These are phyloP conservation scores for Dryadomyces quercus-mongolicae DNA, from an alignment of 2,329 filamentous ascomycete genomes.

Conservation along the genomic window DNA sequence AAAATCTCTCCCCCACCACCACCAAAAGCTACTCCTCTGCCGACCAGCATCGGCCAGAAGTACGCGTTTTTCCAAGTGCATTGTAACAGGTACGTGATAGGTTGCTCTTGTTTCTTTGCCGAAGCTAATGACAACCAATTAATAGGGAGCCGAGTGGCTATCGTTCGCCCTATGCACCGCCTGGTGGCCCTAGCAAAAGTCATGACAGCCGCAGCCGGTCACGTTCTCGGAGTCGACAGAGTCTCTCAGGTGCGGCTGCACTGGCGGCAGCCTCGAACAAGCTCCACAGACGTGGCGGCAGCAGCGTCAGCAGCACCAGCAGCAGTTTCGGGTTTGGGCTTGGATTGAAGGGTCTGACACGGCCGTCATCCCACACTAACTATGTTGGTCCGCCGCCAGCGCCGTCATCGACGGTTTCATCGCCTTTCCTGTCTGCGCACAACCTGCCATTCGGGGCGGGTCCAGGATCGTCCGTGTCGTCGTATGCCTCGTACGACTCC, in stretches of 20 bases:
- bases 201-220: not conserved
- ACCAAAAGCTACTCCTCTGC: not conserved
- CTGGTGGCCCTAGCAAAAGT: slow-evolving; percentile 42
- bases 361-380: slow-evolving; percentile 14
- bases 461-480: slow-evolving; percentile 13
- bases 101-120: slow-evolving; percentile 20
- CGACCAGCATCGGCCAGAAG: slow-evolving; percentile 25
- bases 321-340: slow-evolving; percentile 14
- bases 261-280: slow-evolving; percentile 8
- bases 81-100: slow-evolving; percentile 32
- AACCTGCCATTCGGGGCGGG: slow-evolving; percentile 7
- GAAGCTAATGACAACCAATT: not conserved
- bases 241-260: slow-evolving; percentile 5
- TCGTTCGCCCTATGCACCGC: slow-evolving; percentile 44
- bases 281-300: slow-evolving; percentile 11
- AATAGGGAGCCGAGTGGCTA: slow-evolving; percentile 41
- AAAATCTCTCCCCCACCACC: not conserved
- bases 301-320: slow-evolving; percentile 11
- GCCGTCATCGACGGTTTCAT: slow-evolving; percentile 12
- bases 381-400: slow-evolving; percentile 12
- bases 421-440: slow-evolving; percentile 9
- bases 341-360: slow-evolving; percentile 12
- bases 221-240: slow-evolving; percentile 14
- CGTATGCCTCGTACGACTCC: slow-evolving; percentile 13
- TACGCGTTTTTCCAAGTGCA: slow-evolving; percentile 48